Percentiles rank a stretch among this genome's conserved stretches.
phyloP scores from a whole-genome alignment of 139 green algal genomes.

The Chlamydomonas incerta region DNA sequence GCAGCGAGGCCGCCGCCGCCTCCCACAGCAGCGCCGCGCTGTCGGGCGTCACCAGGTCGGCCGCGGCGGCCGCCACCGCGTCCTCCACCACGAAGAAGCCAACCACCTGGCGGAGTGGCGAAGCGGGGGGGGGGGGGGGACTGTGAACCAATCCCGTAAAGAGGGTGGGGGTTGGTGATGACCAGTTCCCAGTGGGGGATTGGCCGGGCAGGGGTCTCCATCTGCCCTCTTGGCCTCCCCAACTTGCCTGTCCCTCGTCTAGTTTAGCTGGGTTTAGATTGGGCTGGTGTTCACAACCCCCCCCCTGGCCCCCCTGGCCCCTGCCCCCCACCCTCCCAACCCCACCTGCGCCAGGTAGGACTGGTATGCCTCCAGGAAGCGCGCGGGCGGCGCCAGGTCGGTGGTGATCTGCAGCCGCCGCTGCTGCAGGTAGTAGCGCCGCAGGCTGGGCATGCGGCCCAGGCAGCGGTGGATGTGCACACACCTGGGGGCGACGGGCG shows the following conservation, averaged over 20 bases:
- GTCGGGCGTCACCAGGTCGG: constrained; percentile 45
- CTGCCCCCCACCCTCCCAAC: no score
- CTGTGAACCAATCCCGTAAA: no score
- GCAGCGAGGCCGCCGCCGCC: constrained; percentile 58
- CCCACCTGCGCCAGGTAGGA: constrained; percentile 72
- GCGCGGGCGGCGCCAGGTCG: constrained; percentile 63
- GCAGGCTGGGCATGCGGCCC: constrained; percentile 23
- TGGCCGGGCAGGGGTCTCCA: no score
- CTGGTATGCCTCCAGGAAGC: constrained; percentile 74
- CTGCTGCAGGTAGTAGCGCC: constrained; percentile 59
- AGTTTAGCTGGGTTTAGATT: no score
- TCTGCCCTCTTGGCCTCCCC: no score
- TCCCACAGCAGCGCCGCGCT: constrained; percentile 66
- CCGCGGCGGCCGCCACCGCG: constrained; percentile 59
- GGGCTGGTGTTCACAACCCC: no score
- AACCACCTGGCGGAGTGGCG: constrained; percentile 60
- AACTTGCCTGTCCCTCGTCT: no score
- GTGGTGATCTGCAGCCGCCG: constrained; percentile 62
- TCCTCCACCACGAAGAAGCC: constrained; percentile 88
- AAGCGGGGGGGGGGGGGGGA: background rate
- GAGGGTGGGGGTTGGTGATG: no score
- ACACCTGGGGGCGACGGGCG: background rate
- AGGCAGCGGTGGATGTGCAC: constrained; percentile 34
- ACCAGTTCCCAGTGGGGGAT: no score
- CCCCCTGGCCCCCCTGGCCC: no score